These are phyloP conservation scores for Helianthus annuus DNA, from an alignment of 129 eudicot species.

Conservation along the genomic window HanXRQr2.0-SUNRISE NC_035449.2:181393809-181394308, in stretches of 20 bases:
- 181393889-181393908: slow-evolving; percentile 26
- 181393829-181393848: background rate
- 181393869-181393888: background rate
- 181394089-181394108: background rate
- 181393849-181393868: background rate
- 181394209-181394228: no score
- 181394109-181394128: background rate
- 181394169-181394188: no score
- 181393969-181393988: background rate
- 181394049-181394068: slow-evolving; percentile 14
- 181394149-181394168: background rate
- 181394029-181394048: no score
- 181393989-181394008: no score
- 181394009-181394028: no score
- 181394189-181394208: no score
- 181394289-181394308: no score
- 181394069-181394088: slow-evolving; percentile 9
- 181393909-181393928: background rate
- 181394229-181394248: no score
- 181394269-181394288: no score
- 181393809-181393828: background rate
- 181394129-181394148: background rate
- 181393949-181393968: background rate
- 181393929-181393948: background rate
- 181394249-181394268: no score